Conservation (phyloP, 1,284 basidiomycete species). For the Pseudozyma sp. region DNA sequence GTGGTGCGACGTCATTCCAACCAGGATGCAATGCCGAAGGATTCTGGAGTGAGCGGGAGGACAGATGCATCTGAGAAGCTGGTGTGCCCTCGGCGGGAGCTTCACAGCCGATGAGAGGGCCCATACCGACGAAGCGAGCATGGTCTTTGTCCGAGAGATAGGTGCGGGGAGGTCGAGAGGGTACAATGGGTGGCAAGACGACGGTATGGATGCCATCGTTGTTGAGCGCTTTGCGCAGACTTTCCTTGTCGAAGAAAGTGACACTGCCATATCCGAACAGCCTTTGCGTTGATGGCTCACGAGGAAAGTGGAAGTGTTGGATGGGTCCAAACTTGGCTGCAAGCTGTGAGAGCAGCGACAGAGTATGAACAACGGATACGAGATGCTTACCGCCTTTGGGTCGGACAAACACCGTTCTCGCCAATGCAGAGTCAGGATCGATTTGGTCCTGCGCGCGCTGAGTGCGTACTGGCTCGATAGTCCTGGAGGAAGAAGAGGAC, state of each 20-base stretch:
- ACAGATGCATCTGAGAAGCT: constrained; percentile 21
- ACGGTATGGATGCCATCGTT: constrained; percentile 33
- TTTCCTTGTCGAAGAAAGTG: constrained; percentile 35
- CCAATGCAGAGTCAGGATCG: constrained; percentile 11
- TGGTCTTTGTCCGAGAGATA: constrained; percentile 41
- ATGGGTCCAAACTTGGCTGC: constrained; percentile 43
- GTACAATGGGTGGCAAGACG: constrained; percentile 31
- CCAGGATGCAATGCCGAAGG: constrained; percentile 39
- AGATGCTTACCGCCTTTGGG: constrained; percentile 43
- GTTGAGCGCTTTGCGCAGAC: constrained; percentile 36
- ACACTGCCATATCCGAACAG: constrained; percentile 45
- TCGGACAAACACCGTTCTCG: constrained; percentile 44
- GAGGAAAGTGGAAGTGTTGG: constrained; percentile 47
- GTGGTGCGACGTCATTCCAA: constrained; percentile 44
- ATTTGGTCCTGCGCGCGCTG: neutral
- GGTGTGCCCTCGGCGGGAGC: constrained; percentile 9
- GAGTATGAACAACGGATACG: constrained; percentile 44
- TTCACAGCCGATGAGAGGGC: constrained; percentile 24
- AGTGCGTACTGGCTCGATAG: neutral
- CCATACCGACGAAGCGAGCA: constrained; percentile 25
- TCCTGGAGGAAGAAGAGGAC: neutral
- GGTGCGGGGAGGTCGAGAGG: constrained; percentile 38
- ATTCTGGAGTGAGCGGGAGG: constrained; percentile 34
- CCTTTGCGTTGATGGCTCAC: constrained; percentile 26
- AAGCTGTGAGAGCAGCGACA: constrained; percentile 37